Evolutionary conservation across 2,329 filamentous ascomycete genomes (phyloP).

Genomic region (Aspergillus pseudotamarii): DNA sequence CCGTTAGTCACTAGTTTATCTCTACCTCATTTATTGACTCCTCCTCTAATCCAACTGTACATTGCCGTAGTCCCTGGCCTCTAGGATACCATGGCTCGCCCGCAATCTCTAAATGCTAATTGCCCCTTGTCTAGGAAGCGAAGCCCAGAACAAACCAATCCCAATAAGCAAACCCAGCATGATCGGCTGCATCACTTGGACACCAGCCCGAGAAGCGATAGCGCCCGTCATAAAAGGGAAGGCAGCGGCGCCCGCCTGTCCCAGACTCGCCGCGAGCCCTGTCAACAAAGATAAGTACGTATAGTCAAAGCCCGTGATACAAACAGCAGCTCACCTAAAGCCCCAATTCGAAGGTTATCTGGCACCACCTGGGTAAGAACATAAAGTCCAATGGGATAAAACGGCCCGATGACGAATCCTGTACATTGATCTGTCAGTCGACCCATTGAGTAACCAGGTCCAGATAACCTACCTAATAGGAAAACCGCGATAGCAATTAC

Average conservation of each 20-base stretch:
- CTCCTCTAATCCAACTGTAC: background rate
- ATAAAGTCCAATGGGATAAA: conserved; percentile 29
- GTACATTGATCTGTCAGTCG: background rate
- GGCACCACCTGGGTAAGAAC: conserved; percentile 28
- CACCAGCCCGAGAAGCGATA: conserved; percentile 25
- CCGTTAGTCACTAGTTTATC: background rate
- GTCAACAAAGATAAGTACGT: conserved; percentile 3
- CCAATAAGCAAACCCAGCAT: conserved; percentile 26
- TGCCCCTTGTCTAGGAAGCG: conserved; percentile 19
- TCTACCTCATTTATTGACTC: background rate
- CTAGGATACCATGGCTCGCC: background rate
- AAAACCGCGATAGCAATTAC: conserved; percentile 26
- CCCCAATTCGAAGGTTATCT: conserved; percentile 26
- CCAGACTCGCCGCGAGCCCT: conserved; percentile 28
- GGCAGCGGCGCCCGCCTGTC: conserved; percentile 26
- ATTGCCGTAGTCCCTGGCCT: background rate
- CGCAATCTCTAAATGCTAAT: background rate
- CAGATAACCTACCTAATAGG: conserved; percentile 20
- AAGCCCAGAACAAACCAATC: conserved; percentile 24
- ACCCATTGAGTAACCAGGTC: background rate
- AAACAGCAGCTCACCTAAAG: conserved; percentile 20
- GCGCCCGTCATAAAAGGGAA: conserved; percentile 29
- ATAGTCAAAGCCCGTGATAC: background rate
- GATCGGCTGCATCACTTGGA: conserved; percentile 28
- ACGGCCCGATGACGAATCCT: conserved; percentile 30